These are phyloP conservation scores for Voacanga thouarsii DNA, from an alignment of 257 asterid species.

Conservation along the genomic window DNA sequence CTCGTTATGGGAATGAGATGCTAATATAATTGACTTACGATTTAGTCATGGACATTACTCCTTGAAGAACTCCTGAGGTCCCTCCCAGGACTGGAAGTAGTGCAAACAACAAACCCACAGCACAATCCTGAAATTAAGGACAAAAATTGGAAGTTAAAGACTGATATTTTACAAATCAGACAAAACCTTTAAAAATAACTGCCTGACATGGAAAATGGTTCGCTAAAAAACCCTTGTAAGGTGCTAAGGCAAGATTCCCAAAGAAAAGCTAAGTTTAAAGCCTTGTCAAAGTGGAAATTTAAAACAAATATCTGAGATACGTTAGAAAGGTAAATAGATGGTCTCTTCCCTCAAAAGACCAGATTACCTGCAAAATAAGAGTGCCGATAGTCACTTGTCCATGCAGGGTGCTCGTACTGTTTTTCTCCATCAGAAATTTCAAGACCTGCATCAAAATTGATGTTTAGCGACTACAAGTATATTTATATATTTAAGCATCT, in stretches of 20 bases:
- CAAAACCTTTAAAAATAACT: neutral
- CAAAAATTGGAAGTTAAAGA: neutral
- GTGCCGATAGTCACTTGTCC: conserved; percentile 98
- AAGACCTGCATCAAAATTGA: conserved; percentile 30
- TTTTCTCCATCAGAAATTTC: conserved; percentile 88
- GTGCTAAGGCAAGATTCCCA: neutral
- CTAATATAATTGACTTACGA: conserved; percentile 53
- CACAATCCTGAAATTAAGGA: conserved; percentile 77
- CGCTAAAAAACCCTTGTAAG: neutral
- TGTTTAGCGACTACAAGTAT: neutral
- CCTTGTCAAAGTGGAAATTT: neutral
- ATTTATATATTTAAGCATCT: conserved; percentile 10
- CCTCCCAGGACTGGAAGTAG: conserved; percentile 99
- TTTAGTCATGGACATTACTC: conserved; percentile 92
- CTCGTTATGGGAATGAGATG: neutral
- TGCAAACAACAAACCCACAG: conserved; percentile 96
- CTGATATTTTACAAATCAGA: neutral
- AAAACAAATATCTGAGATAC: neutral
- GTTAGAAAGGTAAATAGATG: neutral
- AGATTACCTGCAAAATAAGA: conserved; percentile 84
- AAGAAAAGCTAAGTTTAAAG: neutral
- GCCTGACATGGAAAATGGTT: neutral
- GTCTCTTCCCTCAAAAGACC: conserved; percentile 1
- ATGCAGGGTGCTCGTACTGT: conserved; percentile 77
- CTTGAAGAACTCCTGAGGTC: conserved; percentile 89